Conservation (phyloP, 306 rosid species). For the Gleditsia sinensis region DNA sequence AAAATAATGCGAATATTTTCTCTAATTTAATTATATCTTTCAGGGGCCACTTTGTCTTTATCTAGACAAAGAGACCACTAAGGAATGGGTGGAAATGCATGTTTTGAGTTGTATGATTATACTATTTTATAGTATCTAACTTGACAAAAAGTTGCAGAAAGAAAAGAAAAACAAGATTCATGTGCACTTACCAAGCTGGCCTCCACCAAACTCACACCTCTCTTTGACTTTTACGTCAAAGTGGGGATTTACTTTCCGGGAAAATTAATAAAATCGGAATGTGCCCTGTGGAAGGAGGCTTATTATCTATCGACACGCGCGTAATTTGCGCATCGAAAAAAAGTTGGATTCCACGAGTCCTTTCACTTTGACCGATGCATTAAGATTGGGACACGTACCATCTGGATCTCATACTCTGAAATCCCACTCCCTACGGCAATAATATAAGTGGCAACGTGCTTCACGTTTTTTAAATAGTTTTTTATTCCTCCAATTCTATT, state of each 20-base stretch:
- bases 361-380: not conserved
- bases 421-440: not conserved
- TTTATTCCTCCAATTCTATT: too few species aligned
- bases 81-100: too few species aligned
- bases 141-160: not conserved
- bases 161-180: not conserved
- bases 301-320: not conserved
- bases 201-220: not conserved
- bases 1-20: not conserved
- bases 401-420: not conserved
- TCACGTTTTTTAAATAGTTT: too few species aligned
- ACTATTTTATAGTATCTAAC: not conserved
- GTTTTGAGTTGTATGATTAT: not conserved
- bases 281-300: not conserved
- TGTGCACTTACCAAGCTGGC: conserved; percentile 1
- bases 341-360: not conserved
- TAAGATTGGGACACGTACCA: not conserved
- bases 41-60: not conserved
- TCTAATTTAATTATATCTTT: not conserved
- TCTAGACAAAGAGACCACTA: too few species aligned
- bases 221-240: conserved; percentile 34
- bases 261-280: not conserved
- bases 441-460: not conserved
- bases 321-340: not conserved
- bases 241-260: not conserved